Percentiles rank a stretch among this genome's conserved stretches.
phyloP scores from a whole-genome alignment of 140 eudicot genomes.

The Erigeron philadelphicus region DNA sequence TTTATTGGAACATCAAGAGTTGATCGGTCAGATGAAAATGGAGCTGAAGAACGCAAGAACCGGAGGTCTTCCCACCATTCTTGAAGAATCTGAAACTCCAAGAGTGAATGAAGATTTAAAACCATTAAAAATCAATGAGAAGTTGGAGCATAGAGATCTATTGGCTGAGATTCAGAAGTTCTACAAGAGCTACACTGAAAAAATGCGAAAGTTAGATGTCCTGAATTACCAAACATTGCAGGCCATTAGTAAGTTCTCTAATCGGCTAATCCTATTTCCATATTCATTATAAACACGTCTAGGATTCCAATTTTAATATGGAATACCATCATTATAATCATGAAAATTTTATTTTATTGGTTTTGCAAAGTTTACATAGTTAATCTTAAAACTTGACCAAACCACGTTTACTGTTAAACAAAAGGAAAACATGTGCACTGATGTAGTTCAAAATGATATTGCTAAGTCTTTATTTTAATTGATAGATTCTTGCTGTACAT shows the following conservation, averaged over 20 bases:
- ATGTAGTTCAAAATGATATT: neutral
- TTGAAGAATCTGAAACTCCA: slow-evolving; percentile 67
- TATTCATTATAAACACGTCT: slow-evolving; percentile 14
- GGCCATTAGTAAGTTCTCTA: slow-evolving; percentile 75
- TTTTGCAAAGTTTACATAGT: slow-evolving; percentile 19
- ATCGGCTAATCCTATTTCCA: neutral
- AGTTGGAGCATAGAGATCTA: slow-evolving; percentile 63
- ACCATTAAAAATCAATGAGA: slow-evolving; percentile 57
- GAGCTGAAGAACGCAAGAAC: slow-evolving; percentile 52
- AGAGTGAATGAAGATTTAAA: slow-evolving; percentile 63
- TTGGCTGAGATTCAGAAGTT: slow-evolving; percentile 74
- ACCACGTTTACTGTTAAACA: slow-evolving; percentile 7
- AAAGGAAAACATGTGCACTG: slow-evolving; percentile 7
- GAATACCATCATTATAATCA: neutral
- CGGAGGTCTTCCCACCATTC: slow-evolving; percentile 74
- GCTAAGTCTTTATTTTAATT: neutral
- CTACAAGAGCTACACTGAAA: slow-evolving; percentile 71
- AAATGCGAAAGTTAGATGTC: slow-evolving; percentile 82
- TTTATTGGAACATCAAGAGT: slow-evolving; percentile 54
- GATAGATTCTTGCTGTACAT: slow-evolving; percentile 12
- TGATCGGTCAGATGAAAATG: slow-evolving; percentile 76
- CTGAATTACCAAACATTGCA: slow-evolving; percentile 80
- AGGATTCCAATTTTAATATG: neutral
- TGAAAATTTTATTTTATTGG: slow-evolving; percentile 11
- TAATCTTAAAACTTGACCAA: slow-evolving; percentile 17